Evolutionary conservation across 2,329 filamentous ascomycete species (phyloP), one percentile per base, ranked within the genome.

Genomic region (Ploettnerulaceae sp.): DNA sequence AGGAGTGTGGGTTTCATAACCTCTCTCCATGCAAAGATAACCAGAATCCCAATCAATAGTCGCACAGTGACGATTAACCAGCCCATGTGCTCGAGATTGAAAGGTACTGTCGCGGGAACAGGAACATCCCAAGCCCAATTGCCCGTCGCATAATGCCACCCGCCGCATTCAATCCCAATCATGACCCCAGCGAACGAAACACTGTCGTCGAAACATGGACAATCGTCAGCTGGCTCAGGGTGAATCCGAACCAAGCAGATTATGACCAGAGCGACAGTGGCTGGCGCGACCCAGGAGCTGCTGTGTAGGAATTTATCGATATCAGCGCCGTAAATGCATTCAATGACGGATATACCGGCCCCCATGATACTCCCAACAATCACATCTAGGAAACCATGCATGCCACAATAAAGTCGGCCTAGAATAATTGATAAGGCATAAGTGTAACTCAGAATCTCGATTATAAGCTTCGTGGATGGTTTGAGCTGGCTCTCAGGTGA

Each of bases 371-470:
- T 88, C 5, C 93, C 93, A 47, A 93, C 67, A 11, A 93, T 69
- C 18, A 97, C 89, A 66, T 98, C 93, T 33, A 93, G 74, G 68
- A 97, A 95, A 8, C 93, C 93, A 68, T 98, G 93, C 93, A 98
- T 98, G 51, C 93, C 93, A 63, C 93, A 98, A 70, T 98, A 97
- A 26, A 98, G 73, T 15, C 93, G 82, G 5, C 93, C 93, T 52
- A 97, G 71, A 31, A 96, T 78, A 61, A 98, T 97, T 20, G 91
- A 96, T 9, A 80, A 69, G 25, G 87, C 88, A 64, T 97, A 98
- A 57, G 88, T 83, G 66, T 93, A 94, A 31, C 84, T 82, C 5
- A 87, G 66, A 4, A 68, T 66, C 62, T 93, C 85, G 20, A 95
- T 70, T 3, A 74, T 67, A 3, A 82, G 52, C 56, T 79, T 83